phyloP scores from a whole-genome alignment of 495 filamentous ascomycete species.

The Ascodesmis nigricans region DNA sequence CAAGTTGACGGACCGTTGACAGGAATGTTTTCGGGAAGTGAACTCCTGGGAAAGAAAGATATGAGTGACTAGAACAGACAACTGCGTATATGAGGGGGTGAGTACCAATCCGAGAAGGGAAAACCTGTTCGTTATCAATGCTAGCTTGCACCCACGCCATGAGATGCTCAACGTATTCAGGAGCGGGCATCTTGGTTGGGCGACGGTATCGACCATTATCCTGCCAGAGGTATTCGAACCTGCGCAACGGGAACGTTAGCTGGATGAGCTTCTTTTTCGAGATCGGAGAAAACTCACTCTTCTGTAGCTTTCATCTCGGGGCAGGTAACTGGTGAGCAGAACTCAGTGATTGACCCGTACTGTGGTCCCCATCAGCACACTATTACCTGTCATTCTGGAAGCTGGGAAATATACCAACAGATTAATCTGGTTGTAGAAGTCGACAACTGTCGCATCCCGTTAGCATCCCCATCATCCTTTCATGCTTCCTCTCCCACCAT shows the following conservation, averaged over 20 bases:
- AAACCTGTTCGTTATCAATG: conserved; percentile 86
- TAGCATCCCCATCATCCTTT: no score
- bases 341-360: conserved; percentile 96
- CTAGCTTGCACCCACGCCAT: conserved; percentile 93
- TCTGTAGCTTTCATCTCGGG: conserved; percentile 99
- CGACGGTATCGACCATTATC: conserved; percentile 60
- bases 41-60: conserved; percentile 62
- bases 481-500: no score
- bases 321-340: conserved; percentile 89
- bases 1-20: conserved; percentile 68
- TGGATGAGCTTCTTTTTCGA: not conserved
- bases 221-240: conserved; percentile 98
- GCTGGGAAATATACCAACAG: conserved; percentile 31
- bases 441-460: conserved; percentile 45
- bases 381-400: not conserved
- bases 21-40: conserved; percentile 89
- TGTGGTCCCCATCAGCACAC: not conserved
- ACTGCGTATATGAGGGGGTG: no score
- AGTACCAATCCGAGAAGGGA: conserved; percentile 72
- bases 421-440: conserved; percentile 99
- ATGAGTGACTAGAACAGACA: not conserved
- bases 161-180: conserved; percentile 88
- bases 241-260: conserved; percentile 19
- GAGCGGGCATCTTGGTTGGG: conserved; percentile 93
- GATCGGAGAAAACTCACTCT: conserved; percentile 36